These are phyloP conservation scores for Pseudogymnoascus sp. DNA, from an alignment of 2,329 filamentous ascomycete genomes.

Conservation along the genomic window DNA sequence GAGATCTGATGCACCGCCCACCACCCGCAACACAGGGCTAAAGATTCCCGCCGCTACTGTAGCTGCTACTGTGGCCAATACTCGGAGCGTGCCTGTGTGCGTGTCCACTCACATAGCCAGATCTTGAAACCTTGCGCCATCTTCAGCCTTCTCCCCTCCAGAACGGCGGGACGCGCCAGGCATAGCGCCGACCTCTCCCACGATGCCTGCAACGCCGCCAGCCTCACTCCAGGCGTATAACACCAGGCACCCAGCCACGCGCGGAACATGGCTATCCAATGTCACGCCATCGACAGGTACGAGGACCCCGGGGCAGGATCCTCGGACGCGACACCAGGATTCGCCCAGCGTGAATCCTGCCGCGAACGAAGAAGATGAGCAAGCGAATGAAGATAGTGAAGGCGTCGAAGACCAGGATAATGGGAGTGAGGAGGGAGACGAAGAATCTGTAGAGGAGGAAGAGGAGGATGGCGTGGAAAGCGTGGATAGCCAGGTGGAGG, in stretches of 20 bases:
- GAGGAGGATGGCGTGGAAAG: slow-evolving; percentile 13
- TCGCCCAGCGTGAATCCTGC: slow-evolving; percentile 8
- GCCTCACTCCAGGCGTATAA: neutral
- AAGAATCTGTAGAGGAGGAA: slow-evolving; percentile 19
- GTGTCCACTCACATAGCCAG: neutral
- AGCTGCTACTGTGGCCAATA: neutral
- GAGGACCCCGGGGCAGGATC: neutral
- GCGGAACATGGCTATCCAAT: neutral
- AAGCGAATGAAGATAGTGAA: slow-evolving; percentile 11
- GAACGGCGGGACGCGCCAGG: neutral
- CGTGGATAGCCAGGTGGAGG: slow-evolving; percentile 19
- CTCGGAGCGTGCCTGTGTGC: neutral
- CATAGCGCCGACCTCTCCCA: neutral
- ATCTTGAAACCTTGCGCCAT: neutral
- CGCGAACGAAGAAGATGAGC: slow-evolving; percentile 14
- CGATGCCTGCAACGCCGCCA: neutral
- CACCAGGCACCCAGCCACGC: slow-evolving; percentile 1
- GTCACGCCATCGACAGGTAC: neutral
- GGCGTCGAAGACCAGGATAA: slow-evolving; percentile 16
- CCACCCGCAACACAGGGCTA: neutral
- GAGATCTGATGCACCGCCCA: neutral
- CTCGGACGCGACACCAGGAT: neutral
- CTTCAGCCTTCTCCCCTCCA: neutral
- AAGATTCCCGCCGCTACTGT: neutral
- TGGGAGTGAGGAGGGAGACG: slow-evolving; percentile 14